Conservation (phyloP, 1,284 basidiomycete genomes). For the Papiliotrema terrestris region DNA sequence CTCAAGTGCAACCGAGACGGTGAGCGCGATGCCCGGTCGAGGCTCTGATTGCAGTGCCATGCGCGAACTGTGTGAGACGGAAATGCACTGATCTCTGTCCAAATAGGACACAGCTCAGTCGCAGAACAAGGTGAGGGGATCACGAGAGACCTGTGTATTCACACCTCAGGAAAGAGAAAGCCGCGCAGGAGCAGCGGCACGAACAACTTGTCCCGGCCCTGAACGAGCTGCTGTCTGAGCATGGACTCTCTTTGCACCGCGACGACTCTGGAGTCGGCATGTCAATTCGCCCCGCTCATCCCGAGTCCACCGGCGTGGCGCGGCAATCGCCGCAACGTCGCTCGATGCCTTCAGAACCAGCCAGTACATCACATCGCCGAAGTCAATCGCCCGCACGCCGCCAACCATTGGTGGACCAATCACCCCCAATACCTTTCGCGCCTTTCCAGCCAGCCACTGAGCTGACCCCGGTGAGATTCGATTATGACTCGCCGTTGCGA, state of each 20-base stretch:
- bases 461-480: neutral
- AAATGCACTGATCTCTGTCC: slow-evolving; percentile 31
- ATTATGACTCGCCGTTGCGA: neutral
- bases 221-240: neutral
- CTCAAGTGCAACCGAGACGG: slow-evolving; percentile 20
- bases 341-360: too few relatives aligned
- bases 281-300: neutral
- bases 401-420: neutral
- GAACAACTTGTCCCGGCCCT: neutral
- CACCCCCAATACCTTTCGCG: neutral
- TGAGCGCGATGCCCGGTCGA: neutral
- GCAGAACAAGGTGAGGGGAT: neutral
- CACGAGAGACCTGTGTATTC: neutral
- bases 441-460: slow-evolving; percentile 13
- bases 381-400: too few relatives aligned
- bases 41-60: slow-evolving; percentile 18
- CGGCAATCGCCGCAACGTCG: too few relatives aligned
- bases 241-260: neutral
- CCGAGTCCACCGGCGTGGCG: too few relatives aligned
- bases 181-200: neutral
- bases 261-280: neutral
- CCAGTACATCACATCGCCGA: too few relatives aligned
- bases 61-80: slow-evolving; percentile 27
- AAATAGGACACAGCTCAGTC: slow-evolving; percentile 1
- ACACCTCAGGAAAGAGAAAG: neutral